A percentile compares a stretch with the other conserved stretches of the same genome.
Conservation (phyloP, 108 stramenopile genomes). For the Schizochytrium sp. region DNA sequence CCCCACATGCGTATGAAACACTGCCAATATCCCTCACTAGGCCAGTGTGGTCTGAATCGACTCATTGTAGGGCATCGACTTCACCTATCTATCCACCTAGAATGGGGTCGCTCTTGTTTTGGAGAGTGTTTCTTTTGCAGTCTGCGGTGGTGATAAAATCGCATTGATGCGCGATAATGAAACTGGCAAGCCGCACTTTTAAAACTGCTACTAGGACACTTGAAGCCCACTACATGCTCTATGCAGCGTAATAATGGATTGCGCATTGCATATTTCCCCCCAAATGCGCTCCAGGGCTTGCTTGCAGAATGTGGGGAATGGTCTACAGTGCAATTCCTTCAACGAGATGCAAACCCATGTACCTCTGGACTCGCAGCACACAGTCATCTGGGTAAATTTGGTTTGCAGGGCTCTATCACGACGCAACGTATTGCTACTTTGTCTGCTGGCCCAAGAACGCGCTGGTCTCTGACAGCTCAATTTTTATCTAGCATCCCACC, state of each 20-base stretch:
- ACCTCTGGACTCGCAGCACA: background rate
- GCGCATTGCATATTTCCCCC: background rate
- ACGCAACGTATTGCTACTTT: background rate
- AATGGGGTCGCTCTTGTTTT: no score
- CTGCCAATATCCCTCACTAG: constrained; percentile 70
- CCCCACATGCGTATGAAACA: constrained; percentile 66
- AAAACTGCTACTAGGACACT: constrained; percentile 71
- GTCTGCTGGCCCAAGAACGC: background rate
- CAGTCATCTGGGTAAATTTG: background rate
- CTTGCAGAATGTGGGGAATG: background rate
- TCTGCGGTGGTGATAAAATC: constrained; percentile 71
- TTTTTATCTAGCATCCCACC: background rate
- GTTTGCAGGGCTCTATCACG: background rate
- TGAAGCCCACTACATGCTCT: background rate
- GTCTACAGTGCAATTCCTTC: no score
- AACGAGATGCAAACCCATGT: background rate
- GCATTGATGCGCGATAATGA: constrained; percentile 75
- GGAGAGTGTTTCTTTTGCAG: background rate
- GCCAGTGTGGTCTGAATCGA: background rate
- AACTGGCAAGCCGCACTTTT: constrained; percentile 75
- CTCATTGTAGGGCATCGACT: no score
- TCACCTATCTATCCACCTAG: no score
- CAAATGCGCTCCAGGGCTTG: background rate
- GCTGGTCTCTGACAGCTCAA: background rate
- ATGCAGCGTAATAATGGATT: background rate